A percentile compares a stretch with the other conserved stretches of the same genome.
phyloP scores from a whole-genome alignment of 192 early-diverging fungal genomes.

The Chytriomyces hyalinus region DNA sequence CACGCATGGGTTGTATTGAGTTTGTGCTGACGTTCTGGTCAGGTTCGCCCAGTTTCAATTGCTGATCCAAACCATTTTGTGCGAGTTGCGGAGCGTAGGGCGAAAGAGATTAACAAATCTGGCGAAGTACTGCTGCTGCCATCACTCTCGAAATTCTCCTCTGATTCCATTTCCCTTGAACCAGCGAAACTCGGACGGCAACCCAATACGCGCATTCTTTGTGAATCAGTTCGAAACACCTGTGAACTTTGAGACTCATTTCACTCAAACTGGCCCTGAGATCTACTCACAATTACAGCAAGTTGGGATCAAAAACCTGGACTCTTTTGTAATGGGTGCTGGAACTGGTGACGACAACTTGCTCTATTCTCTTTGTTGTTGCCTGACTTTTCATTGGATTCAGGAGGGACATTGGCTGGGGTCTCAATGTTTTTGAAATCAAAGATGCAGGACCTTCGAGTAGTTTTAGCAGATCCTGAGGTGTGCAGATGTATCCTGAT shows the following conservation, averaged over 20 bases:
- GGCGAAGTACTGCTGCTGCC: slow-evolving; percentile 11
- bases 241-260: slow-evolving; percentile 79
- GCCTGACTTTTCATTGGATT: slow-evolving; percentile 48
- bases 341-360: slow-evolving; percentile 48
- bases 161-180: neutral
- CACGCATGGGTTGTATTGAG: too few species aligned
- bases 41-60: slow-evolving; percentile 77
- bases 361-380: neutral
- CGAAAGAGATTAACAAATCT: slow-evolving; percentile 64
- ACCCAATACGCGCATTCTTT: slow-evolving; percentile 66
- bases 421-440: slow-evolving; percentile 84
- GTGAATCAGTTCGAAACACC: slow-evolving; percentile 96
- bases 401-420: slow-evolving; percentile 93
- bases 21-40: too few species aligned
- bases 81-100: slow-evolving; percentile 80
- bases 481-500: neutral
- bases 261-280: slow-evolving; percentile 85
- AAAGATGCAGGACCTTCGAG: slow-evolving; percentile 59
- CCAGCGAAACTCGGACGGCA: slow-evolving; percentile 27
- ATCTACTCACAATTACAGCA: slow-evolving; percentile 77
- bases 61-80: slow-evolving; percentile 93
- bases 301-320: slow-evolving; percentile 40
- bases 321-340: slow-evolving; percentile 90
- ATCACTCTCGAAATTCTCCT: neutral
- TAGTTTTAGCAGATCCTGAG: slow-evolving; percentile 84